Percentiles rank a stretch among this genome's conserved stretches.
Evolutionary conservation across 352 stramenopile species (phyloP).

Genomic region (Globisporangium ultimum): DNA sequence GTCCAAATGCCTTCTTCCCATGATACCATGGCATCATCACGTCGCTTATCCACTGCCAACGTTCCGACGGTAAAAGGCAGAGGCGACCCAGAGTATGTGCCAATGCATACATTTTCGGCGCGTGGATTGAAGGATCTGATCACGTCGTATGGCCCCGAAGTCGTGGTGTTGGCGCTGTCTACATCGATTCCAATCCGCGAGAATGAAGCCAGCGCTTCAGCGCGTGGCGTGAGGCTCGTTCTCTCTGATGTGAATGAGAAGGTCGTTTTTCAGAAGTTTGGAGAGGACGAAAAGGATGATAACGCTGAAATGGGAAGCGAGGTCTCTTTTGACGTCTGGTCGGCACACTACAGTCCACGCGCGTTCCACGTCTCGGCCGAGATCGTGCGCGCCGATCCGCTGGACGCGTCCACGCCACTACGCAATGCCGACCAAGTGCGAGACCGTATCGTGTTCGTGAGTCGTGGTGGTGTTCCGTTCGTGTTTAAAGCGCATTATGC

Average conservation of each 20-base stretch:
- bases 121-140: slow-evolving; percentile 7
- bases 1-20: slow-evolving; percentile 13
- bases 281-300: not conserved
- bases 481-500: slow-evolving; percentile 68
- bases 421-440: slow-evolving; percentile 43
- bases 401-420: slow-evolving; percentile 49
- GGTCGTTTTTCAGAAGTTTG: slow-evolving; percentile 14
- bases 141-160: not conserved
- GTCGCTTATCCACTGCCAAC: slow-evolving; percentile 4
- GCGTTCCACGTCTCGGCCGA: slow-evolving; percentile 68
- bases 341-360: slow-evolving; percentile 60
- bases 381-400: slow-evolving; percentile 55
- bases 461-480: slow-evolving; percentile 49
- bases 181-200: too few species aligned
- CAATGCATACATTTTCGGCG: slow-evolving; percentile 20
- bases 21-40: not conserved
- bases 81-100: slow-evolving; percentile 40
- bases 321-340: slow-evolving; percentile 51
- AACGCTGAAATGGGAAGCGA: slow-evolving; percentile 1
- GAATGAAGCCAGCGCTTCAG: too few species aligned
- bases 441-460: slow-evolving; percentile 56
- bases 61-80: slow-evolving; percentile 45
- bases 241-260: slow-evolving; percentile 60
- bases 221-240: slow-evolving; percentile 18
- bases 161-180: slow-evolving; percentile 4